These are phyloP conservation scores for Talaromyces sp. DNA, from an alignment of 2,329 filamentous ascomycete species.

Conservation along the genomic window DNA sequence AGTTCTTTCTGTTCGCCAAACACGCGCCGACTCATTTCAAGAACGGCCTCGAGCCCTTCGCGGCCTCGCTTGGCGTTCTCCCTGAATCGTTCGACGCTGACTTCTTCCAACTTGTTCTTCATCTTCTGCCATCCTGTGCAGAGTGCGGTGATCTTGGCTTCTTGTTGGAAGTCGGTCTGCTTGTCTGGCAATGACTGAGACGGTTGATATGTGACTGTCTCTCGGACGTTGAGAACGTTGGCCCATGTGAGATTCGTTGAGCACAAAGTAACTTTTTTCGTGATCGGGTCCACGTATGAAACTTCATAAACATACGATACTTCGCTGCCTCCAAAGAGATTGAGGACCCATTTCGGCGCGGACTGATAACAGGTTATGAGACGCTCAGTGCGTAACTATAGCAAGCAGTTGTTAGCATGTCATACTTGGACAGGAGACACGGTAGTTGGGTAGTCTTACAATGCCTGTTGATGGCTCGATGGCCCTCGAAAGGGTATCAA, in stretches of 20 bases:
- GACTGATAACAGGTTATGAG: conserved; percentile 52
- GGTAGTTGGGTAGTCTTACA: conserved; percentile 45
- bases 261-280: conserved; percentile 92
- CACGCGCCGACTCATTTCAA: conserved; percentile 87
- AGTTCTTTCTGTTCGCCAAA: conserved; percentile 84
- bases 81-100: conserved; percentile 79
- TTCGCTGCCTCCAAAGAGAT: conserved; percentile 73
- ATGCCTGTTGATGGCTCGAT: conserved; percentile 65
- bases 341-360: conserved; percentile 59
- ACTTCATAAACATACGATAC: conserved; percentile 91
- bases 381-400: conserved; percentile 66
- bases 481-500: conserved; percentile 80
- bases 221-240: conserved; percentile 85
- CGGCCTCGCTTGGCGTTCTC: conserved; percentile 89
- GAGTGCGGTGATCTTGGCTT: conserved; percentile 86
- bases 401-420: neutral
- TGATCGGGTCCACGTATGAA: conserved; percentile 81
- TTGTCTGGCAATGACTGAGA: conserved; percentile 45
- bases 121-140: conserved; percentile 97
- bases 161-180: conserved; percentile 79
- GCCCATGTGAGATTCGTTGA: conserved; percentile 91
- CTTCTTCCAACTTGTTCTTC: conserved; percentile 92
- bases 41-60: conserved; percentile 91
- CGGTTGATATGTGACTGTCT: conserved; percentile 85
- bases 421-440: neutral